Percentiles rank a stretch among this genome's conserved stretches.
Evolutionary conservation across 768 basidiomycete genomes (phyloP).

Genomic region (Naganishia kalamii): DNA sequence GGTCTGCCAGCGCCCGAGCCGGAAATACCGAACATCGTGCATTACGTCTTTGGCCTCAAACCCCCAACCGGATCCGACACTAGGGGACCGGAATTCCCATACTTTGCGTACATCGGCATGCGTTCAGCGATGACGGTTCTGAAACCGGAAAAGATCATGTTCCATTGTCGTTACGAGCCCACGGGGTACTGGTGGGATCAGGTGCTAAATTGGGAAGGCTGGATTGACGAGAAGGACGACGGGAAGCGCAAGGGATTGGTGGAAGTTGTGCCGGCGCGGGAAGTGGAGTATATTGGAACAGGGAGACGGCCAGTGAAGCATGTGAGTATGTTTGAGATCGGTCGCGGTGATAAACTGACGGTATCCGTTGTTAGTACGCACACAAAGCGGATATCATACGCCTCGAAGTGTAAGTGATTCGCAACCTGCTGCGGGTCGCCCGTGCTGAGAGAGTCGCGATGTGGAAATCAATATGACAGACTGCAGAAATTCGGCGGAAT

Average conservation of each 20-base stretch:
- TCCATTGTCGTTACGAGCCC: constrained; percentile 42
- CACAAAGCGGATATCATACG: constrained; percentile 43
- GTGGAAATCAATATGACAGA: constrained; percentile 5
- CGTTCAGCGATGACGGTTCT: constrained; percentile 36
- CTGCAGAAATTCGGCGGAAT: constrained; percentile 38
- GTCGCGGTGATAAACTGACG: background rate
- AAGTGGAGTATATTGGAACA: constrained; percentile 32
- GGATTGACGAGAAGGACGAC: constrained; percentile 23
- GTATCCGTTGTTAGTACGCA: constrained; percentile 28
- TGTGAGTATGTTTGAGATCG: constrained; percentile 15
- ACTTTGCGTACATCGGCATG: constrained; percentile 43
- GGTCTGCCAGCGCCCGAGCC: constrained; percentile 28
- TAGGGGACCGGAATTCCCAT: constrained; percentile 32
- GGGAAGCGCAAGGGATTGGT: constrained; percentile 22
- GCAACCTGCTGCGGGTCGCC: background rate
- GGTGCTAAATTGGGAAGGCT: constrained; percentile 33
- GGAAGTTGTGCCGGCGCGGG: constrained; percentile 32
- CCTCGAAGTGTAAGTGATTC: constrained; percentile 36
- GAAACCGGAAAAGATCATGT: constrained; percentile 39
- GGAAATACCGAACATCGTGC: constrained; percentile 40
- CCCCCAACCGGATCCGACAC: constrained; percentile 21
- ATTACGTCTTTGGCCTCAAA: constrained; percentile 45
- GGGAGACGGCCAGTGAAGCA: constrained; percentile 31
- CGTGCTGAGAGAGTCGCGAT: background rate
- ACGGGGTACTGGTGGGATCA: constrained; percentile 44